Evolutionary conservation across 2,329 filamentous ascomycete genomes (phyloP).

Genomic region (Clonostachys chloroleuca): DNA sequence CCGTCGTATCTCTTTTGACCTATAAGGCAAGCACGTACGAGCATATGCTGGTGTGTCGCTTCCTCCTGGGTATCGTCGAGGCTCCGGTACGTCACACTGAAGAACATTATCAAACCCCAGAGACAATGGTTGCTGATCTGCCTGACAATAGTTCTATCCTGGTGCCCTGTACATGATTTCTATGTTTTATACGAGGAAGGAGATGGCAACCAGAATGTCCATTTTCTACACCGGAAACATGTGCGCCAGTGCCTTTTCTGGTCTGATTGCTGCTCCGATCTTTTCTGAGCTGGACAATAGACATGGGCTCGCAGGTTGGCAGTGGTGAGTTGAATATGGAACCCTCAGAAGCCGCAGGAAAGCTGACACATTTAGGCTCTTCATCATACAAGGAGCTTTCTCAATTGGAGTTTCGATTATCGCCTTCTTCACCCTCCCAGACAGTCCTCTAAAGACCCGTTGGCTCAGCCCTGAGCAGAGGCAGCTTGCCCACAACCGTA

Average conservation of each 20-base stretch:
- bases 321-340: slow-evolving; percentile 5
- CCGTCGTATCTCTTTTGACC: slow-evolving; percentile 30
- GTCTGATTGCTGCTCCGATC: slow-evolving; percentile 35
- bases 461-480: slow-evolving; percentile 34
- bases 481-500: slow-evolving; percentile 26
- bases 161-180: slow-evolving; percentile 35
- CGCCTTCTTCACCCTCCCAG: slow-evolving; percentile 12
- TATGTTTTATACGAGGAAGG: slow-evolving; percentile 50
- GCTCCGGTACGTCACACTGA: slow-evolving; percentile 36
- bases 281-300: slow-evolving; percentile 13
- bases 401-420: slow-evolving; percentile 8
- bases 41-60: slow-evolving; percentile 33
- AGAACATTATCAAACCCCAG: slow-evolving; percentile 41
- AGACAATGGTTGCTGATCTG: slow-evolving; percentile 25
- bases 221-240: slow-evolving; percentile 37
- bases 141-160: slow-evolving; percentile 26
- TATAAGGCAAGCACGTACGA: slow-evolving; percentile 36
- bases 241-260: slow-evolving; percentile 29
- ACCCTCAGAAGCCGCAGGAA: slow-evolving; percentile 15
- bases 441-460: slow-evolving; percentile 33
- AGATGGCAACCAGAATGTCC: slow-evolving; percentile 34
- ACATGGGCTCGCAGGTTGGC: no score
- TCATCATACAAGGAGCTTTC: slow-evolving; percentile 57
- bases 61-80: slow-evolving; percentile 34
- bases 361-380: slow-evolving; percentile 23